Evolutionary conservation across 495 filamentous ascomycete genomes (phyloP).

Genomic region (Schizothecium vesticola): DNA sequence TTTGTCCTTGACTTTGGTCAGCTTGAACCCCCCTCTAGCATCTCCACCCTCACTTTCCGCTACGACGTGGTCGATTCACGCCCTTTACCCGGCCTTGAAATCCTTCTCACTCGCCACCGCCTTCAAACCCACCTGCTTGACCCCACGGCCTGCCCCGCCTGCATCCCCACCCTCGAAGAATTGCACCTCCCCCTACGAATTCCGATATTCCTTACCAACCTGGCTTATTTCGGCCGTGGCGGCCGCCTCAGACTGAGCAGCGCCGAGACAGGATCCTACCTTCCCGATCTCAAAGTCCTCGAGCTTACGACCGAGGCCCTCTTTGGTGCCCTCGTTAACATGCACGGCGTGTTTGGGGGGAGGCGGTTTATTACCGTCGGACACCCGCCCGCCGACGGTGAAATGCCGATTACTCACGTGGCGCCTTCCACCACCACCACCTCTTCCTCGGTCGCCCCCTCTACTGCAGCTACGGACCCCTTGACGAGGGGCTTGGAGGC

Average conservation of each 20-base stretch:
- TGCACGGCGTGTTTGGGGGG: neutral
- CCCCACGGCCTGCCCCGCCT: neutral
- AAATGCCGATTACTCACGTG: too few relatives aligned
- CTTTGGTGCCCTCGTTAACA: neutral
- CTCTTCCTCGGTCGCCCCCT: too few relatives aligned
- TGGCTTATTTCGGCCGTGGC: neutral
- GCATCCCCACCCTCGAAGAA: neutral
- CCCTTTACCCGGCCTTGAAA: too few relatives aligned
- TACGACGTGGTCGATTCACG: neutral
- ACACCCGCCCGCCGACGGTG: too few relatives aligned
- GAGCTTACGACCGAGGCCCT: neutral
- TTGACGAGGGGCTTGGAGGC: neutral
- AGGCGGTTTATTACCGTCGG: too few relatives aligned
- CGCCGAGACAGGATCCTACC: neutral
- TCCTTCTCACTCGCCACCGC: too few relatives aligned
- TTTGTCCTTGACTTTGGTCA: too few relatives aligned
- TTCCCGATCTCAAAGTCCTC: neutral
- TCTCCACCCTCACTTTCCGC: neutral
- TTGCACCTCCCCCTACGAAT: neutral
- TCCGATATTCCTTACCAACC: neutral
- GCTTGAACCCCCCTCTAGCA: neutral
- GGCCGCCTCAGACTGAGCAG: neutral
- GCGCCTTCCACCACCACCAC: too few relatives aligned
- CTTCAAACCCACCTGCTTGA: neutral
- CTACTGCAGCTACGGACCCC: too few relatives aligned